Evolutionary conservation across 2,329 filamentous ascomycete genomes (phyloP).

Genomic region (Camptophora hylomeconis): DNA sequence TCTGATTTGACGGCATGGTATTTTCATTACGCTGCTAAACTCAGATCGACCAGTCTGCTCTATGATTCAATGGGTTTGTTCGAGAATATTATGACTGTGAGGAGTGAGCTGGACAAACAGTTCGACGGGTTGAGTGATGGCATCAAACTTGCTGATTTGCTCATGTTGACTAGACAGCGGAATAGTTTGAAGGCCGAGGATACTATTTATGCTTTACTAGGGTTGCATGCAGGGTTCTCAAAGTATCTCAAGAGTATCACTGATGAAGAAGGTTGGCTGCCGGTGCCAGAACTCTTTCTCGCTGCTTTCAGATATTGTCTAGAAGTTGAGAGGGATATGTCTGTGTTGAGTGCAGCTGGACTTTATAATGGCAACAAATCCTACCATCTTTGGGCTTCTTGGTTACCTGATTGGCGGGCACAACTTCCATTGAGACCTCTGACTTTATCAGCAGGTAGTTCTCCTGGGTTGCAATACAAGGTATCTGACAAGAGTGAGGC

Average conservation of each 20-base stretch:
- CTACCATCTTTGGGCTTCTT: conserved; percentile 5
- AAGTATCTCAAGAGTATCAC: conserved; percentile 1
- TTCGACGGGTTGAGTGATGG: too few species aligned
- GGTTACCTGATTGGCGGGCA: conserved; percentile 11
- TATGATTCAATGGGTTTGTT: conserved; percentile 11
- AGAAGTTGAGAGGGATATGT: conserved; percentile 7
- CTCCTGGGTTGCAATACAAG: too few species aligned
- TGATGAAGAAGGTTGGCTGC: conserved; percentile 2
- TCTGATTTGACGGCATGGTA: conserved; percentile 10
- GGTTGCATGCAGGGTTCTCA: conserved; percentile 7
- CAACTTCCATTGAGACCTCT: conserved; percentile 9
- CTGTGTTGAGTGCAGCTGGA: conserved; percentile 10
- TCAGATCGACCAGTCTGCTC: conserved; percentile 8
- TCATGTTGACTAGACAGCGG: conserved; percentile 10
- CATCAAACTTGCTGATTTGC: conserved; percentile 8
- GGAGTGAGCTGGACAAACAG: conserved; percentile 9
- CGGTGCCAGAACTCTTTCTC: conserved; percentile 8
- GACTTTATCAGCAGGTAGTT: conserved; percentile 3
- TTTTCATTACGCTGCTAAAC: conserved; percentile 11
- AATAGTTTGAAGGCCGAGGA: conserved; percentile 10
- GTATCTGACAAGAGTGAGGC: too few species aligned
- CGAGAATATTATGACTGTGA: conserved; percentile 8
- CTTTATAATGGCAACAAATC: conserved; percentile 7
- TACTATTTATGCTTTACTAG: conserved; percentile 9
- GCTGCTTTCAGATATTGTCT: conserved; percentile 7